Conservation (phyloP, 371 early-diverging fungal genomes). For the Mucor sp. region DNA sequence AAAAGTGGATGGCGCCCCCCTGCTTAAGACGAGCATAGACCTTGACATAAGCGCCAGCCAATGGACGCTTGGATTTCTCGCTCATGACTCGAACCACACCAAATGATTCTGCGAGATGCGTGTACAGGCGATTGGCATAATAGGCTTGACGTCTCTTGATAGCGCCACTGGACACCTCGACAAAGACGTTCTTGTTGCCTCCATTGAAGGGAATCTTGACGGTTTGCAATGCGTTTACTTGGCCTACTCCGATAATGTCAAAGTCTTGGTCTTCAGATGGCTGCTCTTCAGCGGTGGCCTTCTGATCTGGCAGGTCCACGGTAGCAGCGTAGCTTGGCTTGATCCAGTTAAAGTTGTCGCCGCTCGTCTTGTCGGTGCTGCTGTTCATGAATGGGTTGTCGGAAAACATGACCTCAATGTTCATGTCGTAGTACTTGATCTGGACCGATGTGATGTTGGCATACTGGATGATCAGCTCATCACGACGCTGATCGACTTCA, state of each 20-base stretch:
- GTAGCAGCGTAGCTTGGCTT: conserved; percentile 29
- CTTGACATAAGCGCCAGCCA: conserved; percentile 62
- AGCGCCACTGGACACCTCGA: conserved; percentile 30
- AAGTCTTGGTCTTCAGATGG: conserved; percentile 18
- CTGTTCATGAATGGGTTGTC: conserved; percentile 42
- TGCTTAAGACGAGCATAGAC: conserved; percentile 54
- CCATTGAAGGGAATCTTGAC: conserved; percentile 9
- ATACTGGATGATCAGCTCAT: conserved; percentile 25
- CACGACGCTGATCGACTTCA: conserved; percentile 10
- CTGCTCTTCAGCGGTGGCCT: background rate
- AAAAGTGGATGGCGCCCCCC: conserved; percentile 37
- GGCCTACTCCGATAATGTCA: conserved; percentile 39
- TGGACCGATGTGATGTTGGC: conserved; percentile 42
- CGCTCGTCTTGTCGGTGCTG: background rate
- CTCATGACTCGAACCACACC: conserved; percentile 55
- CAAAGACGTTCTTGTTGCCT: conserved; percentile 29
- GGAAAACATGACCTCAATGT: conserved; percentile 68
- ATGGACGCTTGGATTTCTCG: conserved; percentile 34
- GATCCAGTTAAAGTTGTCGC: conserved; percentile 30
- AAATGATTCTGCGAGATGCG: conserved; percentile 47
- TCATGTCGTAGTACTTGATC: conserved; percentile 58
- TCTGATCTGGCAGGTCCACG: conserved; percentile 6
- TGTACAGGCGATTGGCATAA: conserved; percentile 47
- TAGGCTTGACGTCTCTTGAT: conserved; percentile 41
- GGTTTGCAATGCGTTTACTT: conserved; percentile 8